These are phyloP conservation scores for Pythium angustatum DNA, from an alignment of 352 stramenopile species.

Conservation along the genomic window DNA sequence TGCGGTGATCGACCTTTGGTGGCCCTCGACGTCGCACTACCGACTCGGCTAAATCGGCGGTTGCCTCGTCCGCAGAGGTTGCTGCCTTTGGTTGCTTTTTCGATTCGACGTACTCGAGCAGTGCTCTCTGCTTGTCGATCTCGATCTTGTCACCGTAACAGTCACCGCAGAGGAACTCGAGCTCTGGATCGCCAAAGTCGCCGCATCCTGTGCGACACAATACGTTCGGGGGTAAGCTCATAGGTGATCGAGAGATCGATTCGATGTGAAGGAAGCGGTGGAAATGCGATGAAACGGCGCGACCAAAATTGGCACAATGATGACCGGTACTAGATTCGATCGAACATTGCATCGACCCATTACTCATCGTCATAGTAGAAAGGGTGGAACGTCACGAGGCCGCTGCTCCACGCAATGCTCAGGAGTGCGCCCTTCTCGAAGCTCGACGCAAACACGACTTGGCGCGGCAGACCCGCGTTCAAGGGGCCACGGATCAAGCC, in stretches of 20 bases:
- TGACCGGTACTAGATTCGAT: background rate
- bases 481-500: conserved; percentile 46
- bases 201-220: conserved; percentile 59
- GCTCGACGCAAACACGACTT: conserved; percentile 62
- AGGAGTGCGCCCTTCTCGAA: conserved; percentile 72
- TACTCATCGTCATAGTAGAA: conserved; percentile 69
- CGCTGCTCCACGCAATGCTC: conserved; percentile 77
- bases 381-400: conserved; percentile 74
- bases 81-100: conserved; percentile 4
- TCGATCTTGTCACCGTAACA: conserved; percentile 61
- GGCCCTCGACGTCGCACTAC: conserved; percentile 28
- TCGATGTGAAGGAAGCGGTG: too few species aligned
- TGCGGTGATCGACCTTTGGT: conserved; percentile 53
- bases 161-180: conserved; percentile 65
- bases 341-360: background rate
- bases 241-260: too few species aligned
- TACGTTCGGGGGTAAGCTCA: conserved; percentile 52
- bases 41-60: background rate
- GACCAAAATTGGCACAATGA: background rate
- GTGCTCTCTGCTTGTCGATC: conserved; percentile 40
- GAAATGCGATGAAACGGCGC: conserved; percentile 11
- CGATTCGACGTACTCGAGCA: conserved; percentile 36
- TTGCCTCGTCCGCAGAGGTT: background rate
- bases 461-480: conserved; percentile 55
- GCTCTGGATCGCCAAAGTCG: conserved; percentile 55